These are phyloP conservation scores for Dioscorea dumetorum DNA, from an alignment of 106 monocot species.

Conservation along the genomic window DNA sequence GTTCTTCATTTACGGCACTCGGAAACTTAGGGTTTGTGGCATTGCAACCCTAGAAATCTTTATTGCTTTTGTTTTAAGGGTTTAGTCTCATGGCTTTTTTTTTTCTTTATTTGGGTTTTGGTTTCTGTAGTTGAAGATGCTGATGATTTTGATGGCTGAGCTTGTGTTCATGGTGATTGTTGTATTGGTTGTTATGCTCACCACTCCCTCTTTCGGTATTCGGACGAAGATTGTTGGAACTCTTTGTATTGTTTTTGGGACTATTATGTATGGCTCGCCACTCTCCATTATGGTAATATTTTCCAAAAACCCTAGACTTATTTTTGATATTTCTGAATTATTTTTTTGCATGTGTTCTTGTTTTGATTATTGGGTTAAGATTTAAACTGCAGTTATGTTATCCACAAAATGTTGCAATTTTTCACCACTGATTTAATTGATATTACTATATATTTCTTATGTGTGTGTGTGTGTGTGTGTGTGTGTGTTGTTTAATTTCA, in stretches of 20 bases:
- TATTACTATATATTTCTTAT: too few species aligned
- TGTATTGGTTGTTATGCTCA: conserved; percentile 15
- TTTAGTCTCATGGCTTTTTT: not conserved
- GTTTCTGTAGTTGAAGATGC: conserved; percentile 22
- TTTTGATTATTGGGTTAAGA: not conserved
- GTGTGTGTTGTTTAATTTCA: not conserved
- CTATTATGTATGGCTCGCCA: conserved; percentile 62
- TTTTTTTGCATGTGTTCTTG: not conserved
- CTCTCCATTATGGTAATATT: conserved; percentile 46
- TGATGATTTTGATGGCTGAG: conserved; percentile 23
- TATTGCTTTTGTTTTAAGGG: not conserved
- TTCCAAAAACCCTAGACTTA: not conserved
- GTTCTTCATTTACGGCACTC: conserved; percentile 36
- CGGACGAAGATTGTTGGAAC: conserved; percentile 45
- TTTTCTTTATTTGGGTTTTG: not conserved
- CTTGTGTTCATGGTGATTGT: conserved; percentile 37
- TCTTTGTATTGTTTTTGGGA: conserved; percentile 46
- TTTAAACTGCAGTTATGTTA: not conserved
- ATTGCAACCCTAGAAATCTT: not conserved
- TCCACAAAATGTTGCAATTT: too few species aligned
- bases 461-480: too few species aligned
- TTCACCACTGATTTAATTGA: too few species aligned
- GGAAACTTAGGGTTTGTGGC: conserved; percentile 9
- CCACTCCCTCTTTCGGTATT: conserved; percentile 16
- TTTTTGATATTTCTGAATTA: not conserved